phyloP scores from a whole-genome alignment of 2,329 filamentous ascomycete genomes.

The Neopestalotiopsis clavispora region DNA sequence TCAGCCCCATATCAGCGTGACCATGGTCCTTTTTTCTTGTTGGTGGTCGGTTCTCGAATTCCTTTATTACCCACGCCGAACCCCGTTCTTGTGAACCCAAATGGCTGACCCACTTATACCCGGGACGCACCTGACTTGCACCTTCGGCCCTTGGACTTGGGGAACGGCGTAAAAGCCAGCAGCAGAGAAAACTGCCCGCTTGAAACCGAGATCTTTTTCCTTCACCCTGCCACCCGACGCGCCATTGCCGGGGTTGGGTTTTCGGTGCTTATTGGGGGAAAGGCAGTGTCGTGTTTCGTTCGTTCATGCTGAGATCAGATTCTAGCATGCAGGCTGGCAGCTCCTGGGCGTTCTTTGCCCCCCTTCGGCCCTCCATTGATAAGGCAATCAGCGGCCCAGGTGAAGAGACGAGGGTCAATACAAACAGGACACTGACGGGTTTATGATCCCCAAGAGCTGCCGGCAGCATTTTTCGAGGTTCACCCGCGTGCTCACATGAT shows the following conservation, averaged over 20 bases:
- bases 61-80: not conserved
- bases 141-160: constrained; percentile 7
- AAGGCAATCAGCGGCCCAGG: constrained; percentile 6
- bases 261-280: not conserved
- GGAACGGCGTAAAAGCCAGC: not conserved
- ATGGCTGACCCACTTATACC: constrained; percentile 14
- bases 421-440: not conserved
- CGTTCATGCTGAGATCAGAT: constrained; percentile 7
- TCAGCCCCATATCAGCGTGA: not conserved
- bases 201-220: constrained; percentile 8
- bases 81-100: not conserved
- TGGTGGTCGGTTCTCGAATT: no score
- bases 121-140: constrained; percentile 9
- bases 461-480: not conserved
- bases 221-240: not conserved
- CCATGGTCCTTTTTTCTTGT: not conserved
- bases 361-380: not conserved
- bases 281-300: not conserved
- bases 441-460: not conserved
- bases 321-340: not conserved
- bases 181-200: not conserved
- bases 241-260: not conserved
- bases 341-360: not conserved
- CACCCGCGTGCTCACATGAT: constrained; percentile 11
- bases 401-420: not conserved